These are phyloP conservation scores for Triangularia setosa DNA, from an alignment of 2,329 filamentous ascomycete species.

Conservation along the genomic window DNA sequence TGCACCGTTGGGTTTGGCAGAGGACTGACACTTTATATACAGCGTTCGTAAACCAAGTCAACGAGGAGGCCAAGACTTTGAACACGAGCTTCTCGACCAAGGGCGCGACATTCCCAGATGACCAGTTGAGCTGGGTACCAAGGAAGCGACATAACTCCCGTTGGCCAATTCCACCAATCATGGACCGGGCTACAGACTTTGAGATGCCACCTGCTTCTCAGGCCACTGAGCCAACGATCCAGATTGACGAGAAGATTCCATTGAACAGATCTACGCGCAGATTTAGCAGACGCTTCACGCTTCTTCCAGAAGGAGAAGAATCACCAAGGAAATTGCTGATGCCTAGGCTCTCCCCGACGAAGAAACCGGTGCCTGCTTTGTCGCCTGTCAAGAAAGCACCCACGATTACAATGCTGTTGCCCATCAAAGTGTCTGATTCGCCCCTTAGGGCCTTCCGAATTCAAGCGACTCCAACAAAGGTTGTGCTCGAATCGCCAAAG, in stretches of 20 bases:
- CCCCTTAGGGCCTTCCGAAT: constrained; percentile 28
- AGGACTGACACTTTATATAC: constrained; percentile 13
- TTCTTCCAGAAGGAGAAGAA: constrained; percentile 18
- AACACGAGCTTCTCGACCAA: background rate
- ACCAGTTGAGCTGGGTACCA: constrained; percentile 26
- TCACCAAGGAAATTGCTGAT: constrained; percentile 21
- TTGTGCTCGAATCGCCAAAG: constrained; percentile 22
- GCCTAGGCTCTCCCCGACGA: constrained; percentile 18
- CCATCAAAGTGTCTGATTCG: constrained; percentile 27
- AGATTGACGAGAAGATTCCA: constrained; percentile 24
- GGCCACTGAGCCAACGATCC: constrained; percentile 14
- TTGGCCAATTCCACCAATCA: constrained; percentile 28
- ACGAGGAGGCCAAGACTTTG: constrained; percentile 9
- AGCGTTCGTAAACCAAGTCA: background rate
- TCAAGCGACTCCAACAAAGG: constrained; percentile 26
- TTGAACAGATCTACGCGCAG: constrained; percentile 27
- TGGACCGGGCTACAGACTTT: constrained; percentile 26
- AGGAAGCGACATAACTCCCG: constrained; percentile 33
- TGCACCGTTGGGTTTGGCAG: background rate
- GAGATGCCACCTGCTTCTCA: constrained; percentile 14
- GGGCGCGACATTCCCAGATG: constrained; percentile 23
- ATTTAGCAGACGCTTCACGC: constrained; percentile 29
- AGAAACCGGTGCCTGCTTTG: constrained; percentile 2
- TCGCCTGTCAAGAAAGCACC: constrained; percentile 24
- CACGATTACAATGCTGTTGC: constrained; percentile 14